Evolutionary conservation across 345 rosid species (phyloP).

Genomic region (Hibiscus mutabilis): DNA sequence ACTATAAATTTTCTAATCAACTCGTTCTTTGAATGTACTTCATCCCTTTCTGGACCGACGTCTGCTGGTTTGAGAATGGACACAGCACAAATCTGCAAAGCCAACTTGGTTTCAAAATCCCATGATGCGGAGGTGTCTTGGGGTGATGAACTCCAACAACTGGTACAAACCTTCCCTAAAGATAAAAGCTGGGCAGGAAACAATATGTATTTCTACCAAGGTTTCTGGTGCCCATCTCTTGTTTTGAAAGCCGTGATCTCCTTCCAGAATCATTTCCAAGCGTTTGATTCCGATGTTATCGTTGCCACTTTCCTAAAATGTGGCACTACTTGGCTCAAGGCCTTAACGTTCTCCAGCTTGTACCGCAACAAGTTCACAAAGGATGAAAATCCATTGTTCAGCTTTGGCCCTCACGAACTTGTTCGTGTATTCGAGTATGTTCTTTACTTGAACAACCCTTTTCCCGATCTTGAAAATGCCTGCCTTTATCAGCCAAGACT

Average conservation of each 20-base stretch:
- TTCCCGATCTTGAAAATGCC: constrained; percentile 25
- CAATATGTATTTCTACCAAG: constrained; percentile 39
- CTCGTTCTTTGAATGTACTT: too few relatives aligned
- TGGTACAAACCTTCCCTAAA: not conserved
- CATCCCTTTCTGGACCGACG: too few relatives aligned
- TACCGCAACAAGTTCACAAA: not conserved
- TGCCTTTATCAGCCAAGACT: constrained; percentile 23
- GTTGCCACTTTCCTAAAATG: constrained; percentile 40
- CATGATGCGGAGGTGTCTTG: not conserved
- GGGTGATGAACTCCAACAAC: not conserved
- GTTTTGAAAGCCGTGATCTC: constrained; percentile 44
- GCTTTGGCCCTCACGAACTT: constrained; percentile 19
- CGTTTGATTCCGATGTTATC: constrained; percentile 24
- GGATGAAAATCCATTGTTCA: not conserved
- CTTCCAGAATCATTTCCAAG: constrained; percentile 35
- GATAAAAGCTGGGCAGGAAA: not conserved
- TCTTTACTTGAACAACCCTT: constrained; percentile 29
- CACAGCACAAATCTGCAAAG: not conserved
- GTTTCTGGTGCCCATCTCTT: constrained; percentile 59
- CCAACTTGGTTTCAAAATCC: not conserved
- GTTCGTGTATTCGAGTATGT: constrained; percentile 29
- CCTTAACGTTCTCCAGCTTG: not conserved
- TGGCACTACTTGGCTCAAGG: constrained; percentile 46
- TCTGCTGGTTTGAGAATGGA: not conserved
- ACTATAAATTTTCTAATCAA: too few relatives aligned